Conservation (phyloP, 176 grass and related monocot species). For the Oryza coarctata region DNA sequence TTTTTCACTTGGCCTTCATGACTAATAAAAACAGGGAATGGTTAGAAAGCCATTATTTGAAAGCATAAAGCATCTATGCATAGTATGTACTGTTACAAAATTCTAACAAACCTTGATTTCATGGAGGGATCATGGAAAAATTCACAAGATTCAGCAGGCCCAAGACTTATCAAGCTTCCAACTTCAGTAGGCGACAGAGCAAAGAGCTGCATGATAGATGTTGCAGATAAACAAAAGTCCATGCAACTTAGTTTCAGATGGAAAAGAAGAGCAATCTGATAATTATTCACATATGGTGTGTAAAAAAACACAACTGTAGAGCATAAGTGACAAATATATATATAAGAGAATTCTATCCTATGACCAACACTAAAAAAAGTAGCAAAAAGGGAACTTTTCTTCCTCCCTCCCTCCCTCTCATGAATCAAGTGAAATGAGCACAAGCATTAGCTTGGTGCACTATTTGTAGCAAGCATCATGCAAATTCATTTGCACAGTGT, state of each 20-base stretch:
- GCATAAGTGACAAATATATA: neutral
- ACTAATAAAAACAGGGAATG: conserved; percentile 16
- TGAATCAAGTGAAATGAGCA: neutral
- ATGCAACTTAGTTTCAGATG: conserved; percentile 6
- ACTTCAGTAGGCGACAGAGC: conserved; percentile 92
- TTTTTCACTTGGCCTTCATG: conserved; percentile 90
- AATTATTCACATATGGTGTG: neutral
- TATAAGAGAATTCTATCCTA: neutral
- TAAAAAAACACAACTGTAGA: neutral
- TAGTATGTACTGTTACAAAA: neutral
- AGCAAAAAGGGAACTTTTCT: neutral
- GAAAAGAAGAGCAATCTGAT: neutral
- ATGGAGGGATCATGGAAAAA: conserved; percentile 97
- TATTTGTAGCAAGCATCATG: neutral
- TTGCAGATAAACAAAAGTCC: conserved; percentile 8
- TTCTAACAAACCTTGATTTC: conserved; percentile 82
- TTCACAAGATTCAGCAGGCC: conserved; percentile 90
- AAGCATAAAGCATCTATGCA: conserved; percentile 1
- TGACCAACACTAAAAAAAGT: neutral
- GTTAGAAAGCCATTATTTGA: conserved; percentile 17
- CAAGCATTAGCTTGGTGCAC: neutral
- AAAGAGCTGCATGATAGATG: conserved; percentile 56
- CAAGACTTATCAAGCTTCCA: conserved; percentile 82
- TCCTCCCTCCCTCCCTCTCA: neutral
- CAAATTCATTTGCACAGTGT: neutral